These are phyloP conservation scores for Exophiala xenobiotica DNA, from an alignment of 2,329 filamentous ascomycete genomes.

Conservation along the genomic window DNA sequence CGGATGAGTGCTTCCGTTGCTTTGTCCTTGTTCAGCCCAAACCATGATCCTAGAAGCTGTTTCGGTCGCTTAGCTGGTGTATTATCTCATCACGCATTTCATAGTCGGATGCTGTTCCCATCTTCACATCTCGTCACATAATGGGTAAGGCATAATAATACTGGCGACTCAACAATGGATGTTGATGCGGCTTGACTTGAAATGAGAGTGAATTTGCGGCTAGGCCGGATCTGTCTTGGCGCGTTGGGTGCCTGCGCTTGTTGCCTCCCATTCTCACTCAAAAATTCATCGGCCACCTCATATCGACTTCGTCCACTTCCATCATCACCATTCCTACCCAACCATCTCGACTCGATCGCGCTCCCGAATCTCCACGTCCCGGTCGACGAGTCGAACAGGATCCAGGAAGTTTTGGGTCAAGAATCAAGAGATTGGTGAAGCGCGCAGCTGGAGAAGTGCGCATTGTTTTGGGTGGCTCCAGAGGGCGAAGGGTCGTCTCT, in stretches of 20 bases:
- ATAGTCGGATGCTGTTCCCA: no score
- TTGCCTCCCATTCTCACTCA: slow-evolving; percentile 9
- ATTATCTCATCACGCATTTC: no score
- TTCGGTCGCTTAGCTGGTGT: no score
- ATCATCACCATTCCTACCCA: slow-evolving; percentile 18
- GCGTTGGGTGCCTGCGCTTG: slow-evolving; percentile 10
- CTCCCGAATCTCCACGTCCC: slow-evolving; percentile 17
- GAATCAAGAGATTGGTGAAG: slow-evolving; percentile 22
- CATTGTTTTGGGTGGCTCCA: slow-evolving; percentile 30
- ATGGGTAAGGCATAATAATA: not conserved
- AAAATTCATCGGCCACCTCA: slow-evolving; percentile 16
- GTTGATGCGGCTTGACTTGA: not conserved
- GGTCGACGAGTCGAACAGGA: slow-evolving; percentile 24
- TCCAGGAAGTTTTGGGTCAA: slow-evolving; percentile 24
- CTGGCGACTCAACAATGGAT: no score
- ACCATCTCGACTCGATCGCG: slow-evolving; percentile 28
- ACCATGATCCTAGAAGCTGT: no score
- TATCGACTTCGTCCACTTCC: slow-evolving; percentile 18
- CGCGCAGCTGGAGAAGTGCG: slow-evolving; percentile 26
- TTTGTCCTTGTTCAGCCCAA: no score
- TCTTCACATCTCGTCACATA: no score
- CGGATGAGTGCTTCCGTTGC: no score
- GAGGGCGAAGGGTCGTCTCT: slow-evolving; percentile 28
- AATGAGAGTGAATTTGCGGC: not conserved
- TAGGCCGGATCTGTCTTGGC: slow-evolving; percentile 8